phyloP scores from a whole-genome alignment of 805 yeast genomes.

The Lipomyces sp. region DNA sequence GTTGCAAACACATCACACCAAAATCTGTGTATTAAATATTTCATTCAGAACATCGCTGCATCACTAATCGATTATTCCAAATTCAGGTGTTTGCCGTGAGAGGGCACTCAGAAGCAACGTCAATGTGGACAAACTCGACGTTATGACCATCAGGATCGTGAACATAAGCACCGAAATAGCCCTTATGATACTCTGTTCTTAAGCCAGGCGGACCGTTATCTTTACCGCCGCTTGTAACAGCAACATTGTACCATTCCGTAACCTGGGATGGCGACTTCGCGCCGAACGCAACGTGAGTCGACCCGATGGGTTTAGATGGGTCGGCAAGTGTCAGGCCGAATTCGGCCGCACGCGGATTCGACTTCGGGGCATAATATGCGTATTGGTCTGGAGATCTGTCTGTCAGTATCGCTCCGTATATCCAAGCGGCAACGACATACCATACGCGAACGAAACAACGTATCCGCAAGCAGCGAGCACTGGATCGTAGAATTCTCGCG shows the following conservation, averaged over 20 bases:
- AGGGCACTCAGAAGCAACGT: neutral
- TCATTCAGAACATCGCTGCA: too few relatives aligned
- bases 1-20: too few relatives aligned
- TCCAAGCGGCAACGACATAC: slow-evolving; percentile 5
- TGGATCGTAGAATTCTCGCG: slow-evolving; percentile 22
- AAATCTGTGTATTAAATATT: too few relatives aligned
- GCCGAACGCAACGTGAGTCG: slow-evolving; percentile 10
- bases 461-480: slow-evolving; percentile 14
- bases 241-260: neutral
- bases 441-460: neutral
- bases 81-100: too few relatives aligned
- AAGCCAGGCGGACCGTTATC: slow-evolving; percentile 14
- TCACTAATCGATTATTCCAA: too few relatives aligned
- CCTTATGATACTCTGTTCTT: neutral
- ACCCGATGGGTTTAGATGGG: neutral
- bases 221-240: neutral
- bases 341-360: neutral
- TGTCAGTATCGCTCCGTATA: too few relatives aligned
- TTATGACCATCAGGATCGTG: slow-evolving; percentile 14
- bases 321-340: neutral
- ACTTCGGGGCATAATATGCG: neutral
- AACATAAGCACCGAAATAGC: slow-evolving; percentile 6
- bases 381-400: neutral
- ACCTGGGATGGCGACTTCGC: slow-evolving; percentile 7
- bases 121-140: slow-evolving; percentile 12